phyloP scores from a whole-genome alignment of 805 yeast species.

The Wickerhamomyces subpelliculosus region DNA sequence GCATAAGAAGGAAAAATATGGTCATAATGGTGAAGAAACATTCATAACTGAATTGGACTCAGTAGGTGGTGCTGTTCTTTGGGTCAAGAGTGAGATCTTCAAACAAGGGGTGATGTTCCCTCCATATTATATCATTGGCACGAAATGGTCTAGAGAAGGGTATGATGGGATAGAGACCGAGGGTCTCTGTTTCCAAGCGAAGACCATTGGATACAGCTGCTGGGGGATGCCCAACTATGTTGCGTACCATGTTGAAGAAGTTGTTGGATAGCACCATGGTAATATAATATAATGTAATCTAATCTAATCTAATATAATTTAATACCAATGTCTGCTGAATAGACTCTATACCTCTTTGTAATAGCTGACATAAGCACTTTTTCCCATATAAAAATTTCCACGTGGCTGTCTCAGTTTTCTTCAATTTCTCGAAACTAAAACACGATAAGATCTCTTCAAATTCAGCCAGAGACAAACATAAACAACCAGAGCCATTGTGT shows the following conservation, averaged over 20 bases:
- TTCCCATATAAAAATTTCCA: too few relatives aligned
- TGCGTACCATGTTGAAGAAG: conserved; percentile 28
- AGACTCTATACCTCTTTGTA: too few relatives aligned
- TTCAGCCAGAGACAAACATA: too few relatives aligned
- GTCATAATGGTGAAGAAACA: neutral
- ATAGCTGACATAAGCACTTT: too few relatives aligned
- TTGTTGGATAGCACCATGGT: neutral
- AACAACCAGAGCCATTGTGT: too few relatives aligned
- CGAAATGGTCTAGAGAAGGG: conserved; percentile 41
- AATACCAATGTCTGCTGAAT: too few relatives aligned
- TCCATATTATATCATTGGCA: conserved; percentile 37
- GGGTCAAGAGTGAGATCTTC: conserved; percentile 34
- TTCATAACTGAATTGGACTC: conserved; percentile 31
- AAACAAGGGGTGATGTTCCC: conserved; percentile 42
- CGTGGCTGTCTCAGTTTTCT: too few relatives aligned
- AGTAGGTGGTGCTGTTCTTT: conserved; percentile 47
- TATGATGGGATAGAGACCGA: conserved; percentile 51
- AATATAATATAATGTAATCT: too few relatives aligned
- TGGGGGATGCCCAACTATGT: conserved; percentile 43
- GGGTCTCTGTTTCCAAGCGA: conserved; percentile 43
- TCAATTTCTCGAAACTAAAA: too few relatives aligned
- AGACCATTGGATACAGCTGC: conserved; percentile 36
- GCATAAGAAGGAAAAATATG: neutral
- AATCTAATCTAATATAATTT: too few relatives aligned
- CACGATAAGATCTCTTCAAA: too few relatives aligned